Base-by-base conservation (phyloP, 805 yeast genomes). In the Schwanniomyces sp. region DNA sequence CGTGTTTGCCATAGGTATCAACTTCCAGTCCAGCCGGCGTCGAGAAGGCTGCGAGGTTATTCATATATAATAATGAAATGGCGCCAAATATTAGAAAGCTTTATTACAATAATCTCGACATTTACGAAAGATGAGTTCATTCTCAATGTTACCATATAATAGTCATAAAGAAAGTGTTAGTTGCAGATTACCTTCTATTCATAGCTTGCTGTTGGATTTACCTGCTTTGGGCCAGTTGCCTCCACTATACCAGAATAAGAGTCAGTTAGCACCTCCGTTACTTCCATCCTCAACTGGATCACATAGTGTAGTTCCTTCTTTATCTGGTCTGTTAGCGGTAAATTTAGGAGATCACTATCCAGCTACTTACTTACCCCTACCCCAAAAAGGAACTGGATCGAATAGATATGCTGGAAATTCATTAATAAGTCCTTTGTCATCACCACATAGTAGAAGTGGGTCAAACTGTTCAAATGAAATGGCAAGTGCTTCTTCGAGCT, bases 181-280 rank as follows among this genome's bases (percentile, higher is more conserved):
- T 21, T 45, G 40, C 44, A 52, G 48, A 40, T 61, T 70, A 26
- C 76, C 75, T 18, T 61, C 72, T 18, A 68, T 70, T 43, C 67
- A 61, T 46, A 58, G 68, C 39, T 66, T 69, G 39, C 56, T 58
- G 44, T 63, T 70, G 59, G 72, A 70, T 40, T 55, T 68, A 48
- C 68, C 68, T 7, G 29, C 61, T 54, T 41, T 42, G 16, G 27
- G 38, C 40, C 43, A 11, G 11, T 37, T 42, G 14, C 46, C 49
- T 2, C 46, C 51, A 30, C 34, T 48, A 11, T 25, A 25, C 14
- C 18, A 34, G 11, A 10, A 30, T 26, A 16, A 28, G 14, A 41
- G 32, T 24, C 40, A 34, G 40, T 34, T 40, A 37, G 44, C 44
- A 2, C 40, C 41, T 5, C 26, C 41, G 1, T 37, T 37, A 21